Evolutionary conservation across 2,329 filamentous ascomycete genomes (phyloP).

Genomic region (Alternaria arbusti): DNA sequence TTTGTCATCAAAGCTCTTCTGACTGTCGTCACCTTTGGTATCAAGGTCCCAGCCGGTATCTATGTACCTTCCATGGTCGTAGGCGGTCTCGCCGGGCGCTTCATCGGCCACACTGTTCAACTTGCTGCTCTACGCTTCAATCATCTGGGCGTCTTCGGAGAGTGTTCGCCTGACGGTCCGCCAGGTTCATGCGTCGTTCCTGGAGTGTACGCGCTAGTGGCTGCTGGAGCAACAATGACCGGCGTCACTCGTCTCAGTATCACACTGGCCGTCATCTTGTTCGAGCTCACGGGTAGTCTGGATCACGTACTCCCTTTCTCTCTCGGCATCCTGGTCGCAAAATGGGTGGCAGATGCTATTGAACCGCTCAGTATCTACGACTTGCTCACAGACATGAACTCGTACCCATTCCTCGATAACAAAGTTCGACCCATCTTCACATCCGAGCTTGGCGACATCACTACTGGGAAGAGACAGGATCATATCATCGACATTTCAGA

Average conservation of each 20-base stretch:
- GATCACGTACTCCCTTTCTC: conserved; percentile 97
- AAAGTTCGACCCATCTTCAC: conserved; percentile 93
- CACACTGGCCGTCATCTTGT: conserved; percentile 91
- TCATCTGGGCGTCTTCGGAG: conserved; percentile 73
- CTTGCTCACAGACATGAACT: conserved; percentile 93
- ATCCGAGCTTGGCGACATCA: conserved; percentile 84
- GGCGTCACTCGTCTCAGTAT: conserved; percentile 93
- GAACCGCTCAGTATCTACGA: conserved; percentile 97
- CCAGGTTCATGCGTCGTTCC: conserved; percentile 89
- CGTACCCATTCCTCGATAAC: conserved; percentile 96
- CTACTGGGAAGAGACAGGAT: conserved; percentile 74
- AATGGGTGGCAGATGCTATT: conserved; percentile 96
- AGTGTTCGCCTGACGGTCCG: conserved; percentile 70
- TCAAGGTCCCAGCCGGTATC: conserved; percentile 95
- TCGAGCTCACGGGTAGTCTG: conserved; percentile 92
- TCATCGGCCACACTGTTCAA: conserved; percentile 85
- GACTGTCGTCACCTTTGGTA: conserved; percentile 90
- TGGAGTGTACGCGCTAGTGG: conserved; percentile 94
- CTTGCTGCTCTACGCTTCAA: conserved; percentile 79
- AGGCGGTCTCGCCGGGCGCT: conserved; percentile 86
- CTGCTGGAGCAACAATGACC: conserved; percentile 96
- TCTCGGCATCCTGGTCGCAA: conserved; percentile 88
- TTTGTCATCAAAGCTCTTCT: conserved; percentile 90
- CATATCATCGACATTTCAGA: conserved; percentile 87
- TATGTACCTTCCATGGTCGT: conserved; percentile 99